Evolutionary conservation across 306 rosid species (phyloP), one percentile per base, ranked within the genome.

Genomic region (Vachellia collinsii): DNA sequence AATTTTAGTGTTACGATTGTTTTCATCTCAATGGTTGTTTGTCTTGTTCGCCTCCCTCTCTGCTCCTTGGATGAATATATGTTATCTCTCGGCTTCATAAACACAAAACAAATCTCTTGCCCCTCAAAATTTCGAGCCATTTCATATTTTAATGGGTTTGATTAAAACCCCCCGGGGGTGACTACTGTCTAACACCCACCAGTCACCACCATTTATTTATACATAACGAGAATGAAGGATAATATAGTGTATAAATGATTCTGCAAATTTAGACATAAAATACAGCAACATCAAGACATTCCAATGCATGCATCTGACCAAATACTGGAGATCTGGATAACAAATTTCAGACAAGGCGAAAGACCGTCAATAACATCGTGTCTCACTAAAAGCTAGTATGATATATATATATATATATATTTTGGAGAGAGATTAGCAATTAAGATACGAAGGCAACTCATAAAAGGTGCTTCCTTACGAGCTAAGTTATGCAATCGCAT

Each of bases 1-100:
- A 70, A 48, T 37, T 39, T 34, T n/a, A 0, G 11, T 20, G n/a
- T 7, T 11, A 22, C 65, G 37, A 7, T 59, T 43, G 34, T 39
- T 47, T 65, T 43, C 48, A 39, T 69, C 77, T 56, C 78, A 70
- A 29, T 44, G 63, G 58, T 86, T 34, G 8, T 72, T 72, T 80
- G 87, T 87, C 88, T 61, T 86, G 75, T 78, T 80, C 50, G n/a
- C 84, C 77, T 65, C 34, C 59, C 74, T 38, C 39, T 59, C 47
- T 42, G 73, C 36, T 84, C 67, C 79, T 47, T 77, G 50, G 19
- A 61, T 50, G 78, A 75, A 68, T 39, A 42, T 11, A 46, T 39
- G 48, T n/a, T 50, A 63, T 77, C 75, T 77, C 82, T 82, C 70
- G 36, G 37, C 23, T 47, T 59, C 46, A 34, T 46, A 50, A 34